Evolutionary conservation across 1,284 basidiomycete genomes (phyloP).

Genomic region (Abortiporus biennis): DNA sequence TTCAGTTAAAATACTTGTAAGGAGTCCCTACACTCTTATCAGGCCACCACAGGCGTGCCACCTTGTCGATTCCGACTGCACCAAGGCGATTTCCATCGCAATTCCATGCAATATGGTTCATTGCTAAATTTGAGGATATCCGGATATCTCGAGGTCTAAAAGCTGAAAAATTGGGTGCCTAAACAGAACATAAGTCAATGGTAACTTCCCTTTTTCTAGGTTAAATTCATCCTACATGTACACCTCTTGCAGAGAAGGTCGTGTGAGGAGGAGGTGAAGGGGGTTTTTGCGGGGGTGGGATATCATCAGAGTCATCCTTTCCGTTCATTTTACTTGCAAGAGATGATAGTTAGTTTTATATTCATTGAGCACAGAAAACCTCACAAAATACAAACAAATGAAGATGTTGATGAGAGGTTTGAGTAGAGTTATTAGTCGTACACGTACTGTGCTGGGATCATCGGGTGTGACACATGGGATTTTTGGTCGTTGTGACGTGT

Average conservation of each 20-base stretch:
- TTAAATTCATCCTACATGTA: constrained; percentile 51
- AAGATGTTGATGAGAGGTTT: too few relatives aligned
- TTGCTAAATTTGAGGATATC: constrained; percentile 54
- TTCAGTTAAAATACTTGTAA: neutral
- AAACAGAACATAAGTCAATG: constrained; percentile 14
- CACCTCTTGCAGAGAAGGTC: constrained; percentile 58
- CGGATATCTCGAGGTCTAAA: constrained; percentile 71
- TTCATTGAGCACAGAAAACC: constrained; percentile 2
- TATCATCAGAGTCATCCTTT: constrained; percentile 44
- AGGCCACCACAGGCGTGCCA: constrained; percentile 67
- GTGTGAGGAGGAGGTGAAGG: constrained; percentile 69
- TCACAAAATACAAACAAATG: too few relatives aligned
- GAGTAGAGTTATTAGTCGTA: too few relatives aligned
- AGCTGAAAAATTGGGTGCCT: constrained; percentile 72
- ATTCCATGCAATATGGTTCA: constrained; percentile 75
- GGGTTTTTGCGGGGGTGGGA: constrained; percentile 57
- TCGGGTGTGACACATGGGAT: too few relatives aligned
- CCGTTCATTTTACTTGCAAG: constrained; percentile 10
- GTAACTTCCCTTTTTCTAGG: constrained; percentile 8
- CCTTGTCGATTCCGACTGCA: constrained; percentile 72
- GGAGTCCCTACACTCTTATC: constrained; percentile 58
- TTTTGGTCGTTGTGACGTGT: too few relatives aligned
- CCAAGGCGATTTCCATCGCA: constrained; percentile 75
- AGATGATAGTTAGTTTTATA: constrained; percentile 6
- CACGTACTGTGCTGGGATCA: too few relatives aligned